Evolutionary conservation across 768 basidiomycete species (phyloP).

Genomic region (Amanita thiersii): DNA sequence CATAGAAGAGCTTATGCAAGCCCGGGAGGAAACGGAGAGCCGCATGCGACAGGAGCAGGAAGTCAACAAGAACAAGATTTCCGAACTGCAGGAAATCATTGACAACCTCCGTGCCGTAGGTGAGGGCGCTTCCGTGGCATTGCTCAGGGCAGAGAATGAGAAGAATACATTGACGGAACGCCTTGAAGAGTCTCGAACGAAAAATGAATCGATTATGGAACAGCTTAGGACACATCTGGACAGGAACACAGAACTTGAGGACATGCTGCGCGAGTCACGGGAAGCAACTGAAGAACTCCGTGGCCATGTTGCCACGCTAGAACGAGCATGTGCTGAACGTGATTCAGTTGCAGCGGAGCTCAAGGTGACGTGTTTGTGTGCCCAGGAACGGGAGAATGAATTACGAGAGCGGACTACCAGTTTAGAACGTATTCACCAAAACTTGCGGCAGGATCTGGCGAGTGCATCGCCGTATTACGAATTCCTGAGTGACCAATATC

Average conservation of each 20-base stretch:
- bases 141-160: constrained; percentile 1
- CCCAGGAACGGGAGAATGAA: not conserved
- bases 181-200: not conserved
- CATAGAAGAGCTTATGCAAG: no score
- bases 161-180: constrained; percentile 4
- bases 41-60: no score
- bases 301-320: not conserved
- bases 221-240: not conserved
- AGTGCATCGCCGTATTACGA: not conserved
- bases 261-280: not conserved
- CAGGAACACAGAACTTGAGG: not conserved
- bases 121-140: no score
- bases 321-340: not conserved
- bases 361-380: not conserved
- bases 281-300: constrained; percentile 3
- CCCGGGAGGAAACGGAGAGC: no score
- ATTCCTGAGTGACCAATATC: not conserved
- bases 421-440: not conserved
- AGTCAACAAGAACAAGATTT: constrained; percentile 2
- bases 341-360: constrained; percentile 7
- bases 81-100: constrained; percentile 2
- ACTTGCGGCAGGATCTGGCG: not conserved
- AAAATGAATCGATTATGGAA: not conserved
- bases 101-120: constrained; percentile 3
- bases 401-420: not conserved